Base-by-base conservation (phyloP, 257 asterid species). In the Mitragyna speciosa region DNA sequence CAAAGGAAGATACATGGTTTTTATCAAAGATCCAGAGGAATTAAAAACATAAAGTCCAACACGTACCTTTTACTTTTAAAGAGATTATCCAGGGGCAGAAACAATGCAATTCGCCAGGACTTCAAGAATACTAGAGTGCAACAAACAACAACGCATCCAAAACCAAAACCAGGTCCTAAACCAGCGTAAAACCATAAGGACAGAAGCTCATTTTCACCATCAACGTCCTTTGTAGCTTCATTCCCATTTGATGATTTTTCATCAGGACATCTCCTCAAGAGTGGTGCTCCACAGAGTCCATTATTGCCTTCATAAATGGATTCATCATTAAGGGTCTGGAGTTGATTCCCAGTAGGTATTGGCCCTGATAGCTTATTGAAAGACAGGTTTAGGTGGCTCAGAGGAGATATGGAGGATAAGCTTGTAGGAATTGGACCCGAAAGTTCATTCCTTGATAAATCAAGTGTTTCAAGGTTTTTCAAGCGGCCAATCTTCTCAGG, bases 341-440 rank as follows among this genome's bases (percentile, higher is more conserved):
- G 86, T 72, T 87, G 90, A 78, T 83, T 80, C 20, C 88, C 78
- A 7, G 83, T 59, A 9, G 88, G 90, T 69, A 87, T 81, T 28
- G 66, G 73, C 28, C 90, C 85, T 0, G 74, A 84, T 68, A 87
- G 72, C 30, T 51, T 39, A 52, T 84, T 87, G 48, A 31, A 82
- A 0, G 90, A 87, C 41, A 84, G 47, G 73, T 84, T 84, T 19
- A 82, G 79, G 68, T 72, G 67, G 71, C 85, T 82, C 73, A 87
- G 73, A 78, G 72, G 73, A 41, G 76, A 61, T 78, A 84, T 51
- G 58, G 73, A 43, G 20, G 87, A 64, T 36, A 87, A 59, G 61
- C 85, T 75, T 17, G 52, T n/a, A 11, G 90, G 88, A 26, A 87
- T 78, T 15, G 73, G n/a, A 24, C 88, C 87, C 0, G 84, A 84